Evolutionary conservation across 1,284 basidiomycete genomes (phyloP).

Genomic region (Cerioporus squamosus): DNA sequence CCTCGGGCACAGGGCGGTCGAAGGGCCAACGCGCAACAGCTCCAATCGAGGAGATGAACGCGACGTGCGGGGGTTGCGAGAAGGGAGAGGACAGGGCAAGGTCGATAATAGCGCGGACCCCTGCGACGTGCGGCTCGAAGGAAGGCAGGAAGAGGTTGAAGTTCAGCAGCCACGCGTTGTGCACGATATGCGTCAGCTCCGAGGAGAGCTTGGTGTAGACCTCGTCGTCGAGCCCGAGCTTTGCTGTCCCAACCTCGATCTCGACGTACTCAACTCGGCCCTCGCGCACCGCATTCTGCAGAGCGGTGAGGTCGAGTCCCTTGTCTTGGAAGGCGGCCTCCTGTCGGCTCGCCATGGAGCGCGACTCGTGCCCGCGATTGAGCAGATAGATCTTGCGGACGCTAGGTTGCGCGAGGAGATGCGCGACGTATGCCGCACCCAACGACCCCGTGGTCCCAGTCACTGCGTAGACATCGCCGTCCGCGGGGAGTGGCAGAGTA

Average conservation of each 20-base stretch:
- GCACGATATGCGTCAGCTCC: constrained; percentile 30
- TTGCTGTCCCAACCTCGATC: not conserved
- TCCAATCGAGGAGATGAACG: constrained; percentile 35
- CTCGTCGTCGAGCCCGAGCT: constrained; percentile 3
- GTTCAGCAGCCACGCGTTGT: constrained; percentile 38
- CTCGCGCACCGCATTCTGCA: not conserved
- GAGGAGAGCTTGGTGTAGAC: constrained; percentile 7
- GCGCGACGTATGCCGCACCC: constrained; percentile 4
- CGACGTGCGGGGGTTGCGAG: constrained; percentile 23
- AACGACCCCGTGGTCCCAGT: constrained; percentile 9
- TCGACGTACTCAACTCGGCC: constrained; percentile 1
- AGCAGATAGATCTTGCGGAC: constrained; percentile 7
- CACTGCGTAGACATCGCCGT: constrained; percentile 4
- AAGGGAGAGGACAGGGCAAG: constrained; percentile 27
- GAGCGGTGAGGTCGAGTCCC: not conserved
- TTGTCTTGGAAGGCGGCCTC: constrained; percentile 4
- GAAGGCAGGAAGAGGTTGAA: constrained; percentile 31
- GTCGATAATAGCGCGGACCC: constrained; percentile 10
- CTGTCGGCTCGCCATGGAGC: not conserved
- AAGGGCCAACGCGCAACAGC: constrained; percentile 20
- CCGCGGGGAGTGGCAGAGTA: not conserved
- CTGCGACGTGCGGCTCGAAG: constrained; percentile 14
- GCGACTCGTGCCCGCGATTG: not conserved
- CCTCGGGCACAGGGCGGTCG: constrained; percentile 20
- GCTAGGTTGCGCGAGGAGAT: not conserved